Conservation (phyloP, 495 filamentous ascomycete genomes). For the Pyrenopolyporus hunteri region DNA sequence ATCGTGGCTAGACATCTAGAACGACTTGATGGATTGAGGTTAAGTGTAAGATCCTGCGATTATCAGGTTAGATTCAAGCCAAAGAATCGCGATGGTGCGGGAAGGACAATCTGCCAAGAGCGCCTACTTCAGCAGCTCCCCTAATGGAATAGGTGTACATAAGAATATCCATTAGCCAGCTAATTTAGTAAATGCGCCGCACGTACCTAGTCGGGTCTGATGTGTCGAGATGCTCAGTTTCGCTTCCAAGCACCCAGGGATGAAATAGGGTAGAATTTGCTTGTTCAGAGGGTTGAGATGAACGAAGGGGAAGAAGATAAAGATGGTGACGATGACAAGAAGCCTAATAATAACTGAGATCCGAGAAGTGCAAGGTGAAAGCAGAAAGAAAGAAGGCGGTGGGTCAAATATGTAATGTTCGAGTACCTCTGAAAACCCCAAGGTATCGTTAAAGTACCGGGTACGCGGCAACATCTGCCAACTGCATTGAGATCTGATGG, state of each 20-base stretch:
- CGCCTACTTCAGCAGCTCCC: slow-evolving; percentile 13
- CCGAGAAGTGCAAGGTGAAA: slow-evolving; percentile 12
- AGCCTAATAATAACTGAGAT: slow-evolving; percentile 19
- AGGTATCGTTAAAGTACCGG: not conserved
- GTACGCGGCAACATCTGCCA: not conserved
- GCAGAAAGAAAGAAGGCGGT: slow-evolving; percentile 23
- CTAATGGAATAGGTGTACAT: too few species aligned
- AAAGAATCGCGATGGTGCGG: slow-evolving; percentile 15
- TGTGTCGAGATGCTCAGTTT: slow-evolving; percentile 3
- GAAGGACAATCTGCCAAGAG: slow-evolving; percentile 1
- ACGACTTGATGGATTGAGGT: slow-evolving; percentile 17
- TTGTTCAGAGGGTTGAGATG: slow-evolving; percentile 1
- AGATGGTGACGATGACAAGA: slow-evolving; percentile 19
- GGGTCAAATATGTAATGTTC: slow-evolving; percentile 25
- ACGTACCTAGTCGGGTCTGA: slow-evolving; percentile 5
- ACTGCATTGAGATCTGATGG: slow-evolving; percentile 25
- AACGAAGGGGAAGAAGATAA: too few species aligned
- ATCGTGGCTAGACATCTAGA: slow-evolving; percentile 54
- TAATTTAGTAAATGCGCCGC: slow-evolving; percentile 1
- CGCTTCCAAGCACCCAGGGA: not conserved
- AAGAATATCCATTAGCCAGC: not conserved
- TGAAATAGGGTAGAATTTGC: slow-evolving; percentile 1
- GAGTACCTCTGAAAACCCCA: not conserved
- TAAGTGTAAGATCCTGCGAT: slow-evolving; percentile 18
- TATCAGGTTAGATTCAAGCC: slow-evolving; percentile 16